These are phyloP conservation scores for Triticum urartu DNA, from an alignment of 176 grass and related monocot genomes.

Conservation along the genomic window DNA sequence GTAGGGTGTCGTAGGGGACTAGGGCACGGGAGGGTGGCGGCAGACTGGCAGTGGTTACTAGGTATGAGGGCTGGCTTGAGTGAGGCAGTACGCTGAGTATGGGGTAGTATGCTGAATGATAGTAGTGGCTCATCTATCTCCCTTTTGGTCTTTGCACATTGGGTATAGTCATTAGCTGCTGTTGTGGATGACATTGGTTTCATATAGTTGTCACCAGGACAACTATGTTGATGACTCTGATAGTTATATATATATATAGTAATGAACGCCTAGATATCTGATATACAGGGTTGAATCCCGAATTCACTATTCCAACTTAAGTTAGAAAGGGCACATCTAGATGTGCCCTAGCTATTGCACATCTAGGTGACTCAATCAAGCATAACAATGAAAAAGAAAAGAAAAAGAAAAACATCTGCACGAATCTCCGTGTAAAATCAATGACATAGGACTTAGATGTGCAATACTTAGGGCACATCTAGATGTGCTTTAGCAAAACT, in stretches of 20 bases:
- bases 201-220: not conserved
- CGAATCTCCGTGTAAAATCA: too few species aligned
- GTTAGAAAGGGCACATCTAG: not conserved
- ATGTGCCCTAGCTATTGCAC: too few species aligned
- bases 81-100: not conserved
- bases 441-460: too few species aligned
- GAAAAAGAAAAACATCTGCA: too few species aligned
- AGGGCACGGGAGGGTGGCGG: not conserved
- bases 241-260: not conserved
- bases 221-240: not conserved
- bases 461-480: too few species aligned
- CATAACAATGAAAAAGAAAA: too few species aligned
- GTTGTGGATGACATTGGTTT: not conserved
- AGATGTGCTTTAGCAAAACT: too few species aligned
- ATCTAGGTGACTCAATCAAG: too few species aligned
- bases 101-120: not conserved
- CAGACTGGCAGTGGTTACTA: not conserved
- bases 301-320: slow-evolving; percentile 3
- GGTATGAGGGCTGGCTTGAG: not conserved
- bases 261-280: not conserved
- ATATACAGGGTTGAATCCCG: not conserved
- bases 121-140: not conserved
- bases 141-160: not conserved
- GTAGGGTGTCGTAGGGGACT: not conserved
- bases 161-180: not conserved